Evolutionary conservation across 208 protist genomes (phyloP).

Genomic region (Trypanosoma theileri): DNA sequence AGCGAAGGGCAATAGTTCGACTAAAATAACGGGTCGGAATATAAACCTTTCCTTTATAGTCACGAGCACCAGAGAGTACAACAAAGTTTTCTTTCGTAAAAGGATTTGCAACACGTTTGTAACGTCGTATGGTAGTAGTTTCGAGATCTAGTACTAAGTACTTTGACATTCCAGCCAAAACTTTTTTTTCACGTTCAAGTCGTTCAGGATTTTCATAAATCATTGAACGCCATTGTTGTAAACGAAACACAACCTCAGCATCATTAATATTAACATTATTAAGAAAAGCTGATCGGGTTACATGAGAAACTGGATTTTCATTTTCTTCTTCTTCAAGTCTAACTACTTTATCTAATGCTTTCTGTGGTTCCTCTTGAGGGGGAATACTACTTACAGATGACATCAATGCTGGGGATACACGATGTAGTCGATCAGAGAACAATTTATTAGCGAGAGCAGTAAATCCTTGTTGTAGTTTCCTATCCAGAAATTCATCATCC

Average conservation of each 20-base stretch:
- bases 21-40: constrained; percentile 85
- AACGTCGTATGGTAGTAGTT: constrained; percentile 84
- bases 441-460: constrained; percentile 86
- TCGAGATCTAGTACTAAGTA: constrained; percentile 91
- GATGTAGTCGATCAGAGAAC: constrained; percentile 84
- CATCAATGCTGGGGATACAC: constrained; percentile 75
- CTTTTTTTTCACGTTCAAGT: constrained; percentile 71
- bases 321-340: constrained; percentile 42
- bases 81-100: constrained; percentile 90
- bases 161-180: constrained; percentile 46
- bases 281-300: constrained; percentile 71
- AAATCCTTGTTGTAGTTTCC: constrained; percentile 76
- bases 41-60: constrained; percentile 89
- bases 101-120: constrained; percentile 91
- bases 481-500: constrained; percentile 70
- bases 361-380: constrained; percentile 41
- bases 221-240: constrained; percentile 86
- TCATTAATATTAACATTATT: constrained; percentile 89
- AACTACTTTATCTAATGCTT: constrained; percentile 37
- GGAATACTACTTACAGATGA: constrained; percentile 79
- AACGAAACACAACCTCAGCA: constrained; percentile 84
- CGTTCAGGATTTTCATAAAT: constrained; percentile 84
- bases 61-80: constrained; percentile 84
- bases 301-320: constrained; percentile 64
- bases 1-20: constrained; percentile 70